Base-by-base conservation (phyloP, 768 basidiomycete species). In the Lentinula guzmanii region DNA sequence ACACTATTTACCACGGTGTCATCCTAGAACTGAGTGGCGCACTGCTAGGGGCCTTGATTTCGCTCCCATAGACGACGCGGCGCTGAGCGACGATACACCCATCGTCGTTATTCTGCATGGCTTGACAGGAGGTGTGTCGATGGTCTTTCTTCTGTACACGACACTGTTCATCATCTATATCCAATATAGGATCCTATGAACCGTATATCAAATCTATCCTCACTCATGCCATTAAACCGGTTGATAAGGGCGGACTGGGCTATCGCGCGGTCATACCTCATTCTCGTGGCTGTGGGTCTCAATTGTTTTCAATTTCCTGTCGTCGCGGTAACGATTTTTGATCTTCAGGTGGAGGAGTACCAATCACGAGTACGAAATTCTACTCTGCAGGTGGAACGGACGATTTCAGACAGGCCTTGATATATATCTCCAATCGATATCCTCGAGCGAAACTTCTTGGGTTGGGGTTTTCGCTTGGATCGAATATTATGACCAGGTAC, bases 391-490 rank as follows among this genome's bases (percentile, higher is more conserved):
- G 82, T 31, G 79, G 84, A 55, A 90, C 87, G 42, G 80, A 87
- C 65, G 90, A 91, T 70, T 71, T 88, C 42, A 79, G 86, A 24
- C 79, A 79, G 45, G 83, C 85, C 1, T 67, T 90, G 21, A 76
- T 85, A 63, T 82, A 86, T 74, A 77, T 90, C 60, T 77, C 80
- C 16, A 69, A 75, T 58, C 66, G 68, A 61, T 88, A 82, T 64
- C 89, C 89, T 2, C 67, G 73, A 3, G 86, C 89, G 1, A 84
- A 83, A 2, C 71, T 90, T 24, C 72, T 89, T 34, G 89, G 87
- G 9, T 69, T 89, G 4, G 86, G 87, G 3, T 91, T 90, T 76
- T 89, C 87, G n/a, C 79, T 91, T 35, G 90, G 89, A 53, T 88
- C 88, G 21, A 85, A 83, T 65, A 82, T 90, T 35, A 72, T 90